These are phyloP conservation scores for Sisymbrium irio DNA, from an alignment of 345 rosid species.

Conservation along the genomic window DNA sequence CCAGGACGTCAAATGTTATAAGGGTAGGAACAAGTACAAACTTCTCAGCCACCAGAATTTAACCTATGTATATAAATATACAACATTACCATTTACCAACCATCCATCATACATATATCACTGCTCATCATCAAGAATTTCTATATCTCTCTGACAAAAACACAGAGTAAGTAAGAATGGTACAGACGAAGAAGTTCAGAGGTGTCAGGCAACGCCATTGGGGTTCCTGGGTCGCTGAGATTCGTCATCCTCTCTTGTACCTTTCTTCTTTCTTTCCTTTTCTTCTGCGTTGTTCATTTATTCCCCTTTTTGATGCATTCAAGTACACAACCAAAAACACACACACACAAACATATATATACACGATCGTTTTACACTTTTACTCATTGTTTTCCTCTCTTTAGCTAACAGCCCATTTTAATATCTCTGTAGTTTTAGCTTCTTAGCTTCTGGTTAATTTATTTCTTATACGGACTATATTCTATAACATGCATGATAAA, in stretches of 20 bases:
- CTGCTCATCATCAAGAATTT: slow-evolving; percentile 23
- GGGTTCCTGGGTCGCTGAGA: slow-evolving; percentile 93
- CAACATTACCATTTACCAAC: slow-evolving; percentile 33
- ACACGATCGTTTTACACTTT: background rate
- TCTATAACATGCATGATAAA: slow-evolving; percentile 11
- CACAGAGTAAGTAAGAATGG: slow-evolving; percentile 47
- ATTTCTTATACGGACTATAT: background rate
- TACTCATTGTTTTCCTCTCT: background rate
- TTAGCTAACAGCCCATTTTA: slow-evolving; percentile 6
- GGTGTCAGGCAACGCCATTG: slow-evolving; percentile 93
- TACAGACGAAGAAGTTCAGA: slow-evolving; percentile 83
- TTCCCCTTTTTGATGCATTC: background rate
- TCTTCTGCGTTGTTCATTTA: slow-evolving; percentile 20
- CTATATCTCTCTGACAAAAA: slow-evolving; percentile 35
- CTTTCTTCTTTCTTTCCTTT: slow-evolving; percentile 29
- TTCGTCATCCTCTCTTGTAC: slow-evolving; percentile 83
- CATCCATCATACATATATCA: slow-evolving; percentile 33
- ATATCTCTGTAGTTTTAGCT: background rate
- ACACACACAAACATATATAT: background rate
- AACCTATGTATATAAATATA: slow-evolving; percentile 35
- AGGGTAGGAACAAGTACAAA: slow-evolving; percentile 26
- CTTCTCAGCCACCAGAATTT: slow-evolving; percentile 24
- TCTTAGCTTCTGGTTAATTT: background rate
- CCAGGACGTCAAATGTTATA: slow-evolving; percentile 24
- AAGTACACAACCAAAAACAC: slow-evolving; percentile 18